These are phyloP conservation scores for Fusarium neocosmosporiellum DNA, from an alignment of 2,329 filamentous ascomycete species.

Conservation along the genomic window DNA sequence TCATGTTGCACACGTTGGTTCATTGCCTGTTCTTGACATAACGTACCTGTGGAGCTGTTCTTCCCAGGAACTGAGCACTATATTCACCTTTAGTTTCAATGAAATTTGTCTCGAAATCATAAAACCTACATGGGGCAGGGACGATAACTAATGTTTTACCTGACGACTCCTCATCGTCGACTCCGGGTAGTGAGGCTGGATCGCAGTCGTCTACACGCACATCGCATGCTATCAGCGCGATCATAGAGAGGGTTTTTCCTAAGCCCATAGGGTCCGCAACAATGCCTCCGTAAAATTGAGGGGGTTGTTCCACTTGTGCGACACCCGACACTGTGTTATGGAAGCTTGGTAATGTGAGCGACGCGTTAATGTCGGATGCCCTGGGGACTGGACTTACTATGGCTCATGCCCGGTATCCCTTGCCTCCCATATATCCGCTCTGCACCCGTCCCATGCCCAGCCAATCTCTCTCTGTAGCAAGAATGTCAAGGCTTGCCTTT, in stretches of 20 bases:
- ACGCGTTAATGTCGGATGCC: too few relatives aligned
- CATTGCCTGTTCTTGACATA: not conserved
- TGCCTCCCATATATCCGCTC: slow-evolving; percentile 50
- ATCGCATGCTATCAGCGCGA: slow-evolving; percentile 49
- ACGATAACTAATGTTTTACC: not conserved
- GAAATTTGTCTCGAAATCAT: not conserved
- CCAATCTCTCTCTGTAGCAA: slow-evolving; percentile 17
- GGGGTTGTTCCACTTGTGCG: slow-evolving; percentile 44
- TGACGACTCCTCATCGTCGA: slow-evolving; percentile 2
- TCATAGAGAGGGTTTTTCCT: slow-evolving; percentile 57
- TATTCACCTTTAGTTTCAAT: not conserved
- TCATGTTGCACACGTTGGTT: not conserved
- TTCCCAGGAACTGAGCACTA: slow-evolving; percentile 52
- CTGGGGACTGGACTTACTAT: not conserved
- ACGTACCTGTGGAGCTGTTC: slow-evolving; percentile 42
- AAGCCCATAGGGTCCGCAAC: slow-evolving; percentile 59
- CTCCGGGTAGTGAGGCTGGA: not conserved
- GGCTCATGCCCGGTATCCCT: slow-evolving; percentile 13
- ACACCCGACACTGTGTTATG: slow-evolving; percentile 47
- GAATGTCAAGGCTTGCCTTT: not conserved
- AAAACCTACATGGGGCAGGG: not conserved
- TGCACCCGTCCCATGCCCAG: slow-evolving; percentile 44
- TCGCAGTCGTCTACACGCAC: not conserved
- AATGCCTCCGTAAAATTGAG: slow-evolving; percentile 53
- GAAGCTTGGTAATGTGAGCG: slow-evolving; percentile 38